Evolutionary conservation across 2,329 filamentous ascomycete species (phyloP), one percentile per base, ranked within the genome.

Genomic region (Diaporthe sp.): DNA sequence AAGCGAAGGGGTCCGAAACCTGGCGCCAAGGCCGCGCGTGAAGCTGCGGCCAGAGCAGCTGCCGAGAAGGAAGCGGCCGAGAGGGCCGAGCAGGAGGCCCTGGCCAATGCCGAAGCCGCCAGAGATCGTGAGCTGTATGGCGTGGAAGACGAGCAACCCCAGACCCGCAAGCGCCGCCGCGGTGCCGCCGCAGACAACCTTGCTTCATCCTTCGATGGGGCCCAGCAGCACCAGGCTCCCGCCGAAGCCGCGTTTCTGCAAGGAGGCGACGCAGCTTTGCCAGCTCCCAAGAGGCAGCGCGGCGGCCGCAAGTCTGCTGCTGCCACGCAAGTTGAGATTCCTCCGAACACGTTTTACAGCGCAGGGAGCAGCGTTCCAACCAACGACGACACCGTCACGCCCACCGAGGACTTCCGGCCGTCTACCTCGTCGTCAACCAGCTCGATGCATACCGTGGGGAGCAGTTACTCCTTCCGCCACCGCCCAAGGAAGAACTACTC

Each of bases 401-500:
- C 80, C 74, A 85, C 85, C 44, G 87, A 88, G 46, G 87, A 89
- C 34, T 86, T 87, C 9, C 86, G 89, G 3, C 89, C 89, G 1
- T 86, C 86, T 0, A 89, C 89, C 0, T 86, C 90, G 2, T 88
- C 88, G 0, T 91, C 90, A 1, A 89, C 88, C 9, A 87, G 85
- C 13, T 88, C 87, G 10, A 83, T 83, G 3, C 86, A 87, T 49
- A 90, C 88, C 2, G 84, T 82, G 5, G 87, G 88, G 71, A 90
- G 89, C 0, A 86, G 84, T 7, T 89, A 89, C 79, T 89, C 89
- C 1, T 86, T 91, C 76, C 85, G 89, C 5, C 88, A 89, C 39
- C 90, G 90, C 80, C 85, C 88, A 12, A 88, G 88, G 79, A 89
- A 89, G 78, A 87, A 88, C 68, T 90, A 89, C 83, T 85, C 86